A percentile compares a stretch with the other conserved stretches of the same genome.
These are phyloP conservation scores for Exophiala phaeomuriformis DNA, from an alignment of 2,329 filamentous ascomycete genomes.

Conservation along the genomic window DNA sequence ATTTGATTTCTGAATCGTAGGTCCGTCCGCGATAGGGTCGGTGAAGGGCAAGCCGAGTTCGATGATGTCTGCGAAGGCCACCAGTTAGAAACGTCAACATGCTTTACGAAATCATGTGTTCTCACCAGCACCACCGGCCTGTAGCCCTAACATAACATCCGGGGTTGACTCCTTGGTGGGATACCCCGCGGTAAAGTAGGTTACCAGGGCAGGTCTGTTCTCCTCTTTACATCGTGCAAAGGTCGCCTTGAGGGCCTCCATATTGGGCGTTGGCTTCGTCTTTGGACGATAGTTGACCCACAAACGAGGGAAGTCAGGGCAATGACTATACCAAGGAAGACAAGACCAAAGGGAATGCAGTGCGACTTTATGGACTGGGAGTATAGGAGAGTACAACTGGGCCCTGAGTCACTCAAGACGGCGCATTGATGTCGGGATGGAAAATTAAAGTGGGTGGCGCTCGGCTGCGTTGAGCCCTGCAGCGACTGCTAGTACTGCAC, in stretches of 20 bases:
- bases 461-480: no score
- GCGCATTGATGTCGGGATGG: no score
- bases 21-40: constrained; percentile 94
- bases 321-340: no score
- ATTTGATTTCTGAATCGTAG: constrained; percentile 93
- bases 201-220: constrained; percentile 71
- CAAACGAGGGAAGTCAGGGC: no score
- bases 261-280: constrained; percentile 25
- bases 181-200: constrained; percentile 93
- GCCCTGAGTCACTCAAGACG: no score
- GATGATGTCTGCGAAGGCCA: constrained; percentile 63
- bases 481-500: no score
- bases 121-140: constrained; percentile 83
- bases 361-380: no score
- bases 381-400: no score
- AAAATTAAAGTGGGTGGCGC: no score
- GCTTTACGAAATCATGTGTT: constrained; percentile 5
- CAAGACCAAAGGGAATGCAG: no score
- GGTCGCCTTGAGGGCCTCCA: constrained; percentile 50
- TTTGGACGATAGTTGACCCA: not conserved
- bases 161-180: constrained; percentile 75
- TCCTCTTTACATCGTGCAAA: constrained; percentile 53
- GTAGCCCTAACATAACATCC: constrained; percentile 77
- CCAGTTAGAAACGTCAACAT: not conserved
- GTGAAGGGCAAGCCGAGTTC: constrained; percentile 96